These are phyloP conservation scores for Patellifolia procumbens DNA, from an alignment of 179 eudicot species.

Conservation along the genomic window DNA sequence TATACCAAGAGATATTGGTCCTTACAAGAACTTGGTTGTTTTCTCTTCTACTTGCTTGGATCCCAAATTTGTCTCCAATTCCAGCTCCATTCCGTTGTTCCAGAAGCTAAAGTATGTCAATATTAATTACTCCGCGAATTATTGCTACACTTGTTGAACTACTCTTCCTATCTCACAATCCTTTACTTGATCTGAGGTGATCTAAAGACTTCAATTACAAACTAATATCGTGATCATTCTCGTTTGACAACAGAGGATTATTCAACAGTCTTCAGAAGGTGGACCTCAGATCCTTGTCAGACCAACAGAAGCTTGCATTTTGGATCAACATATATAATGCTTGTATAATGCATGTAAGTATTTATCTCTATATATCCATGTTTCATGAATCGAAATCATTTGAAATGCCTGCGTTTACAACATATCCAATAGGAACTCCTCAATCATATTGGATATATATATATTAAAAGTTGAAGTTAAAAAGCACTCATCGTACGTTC, in stretches of 20 bases:
- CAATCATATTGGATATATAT: too few species aligned
- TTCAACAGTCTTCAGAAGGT: conserved; percentile 71
- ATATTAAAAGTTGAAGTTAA: background rate
- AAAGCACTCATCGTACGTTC: too few species aligned
- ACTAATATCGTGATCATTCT: background rate
- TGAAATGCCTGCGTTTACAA: background rate
- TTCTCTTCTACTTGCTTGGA: conserved; percentile 75
- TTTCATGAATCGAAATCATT: too few species aligned
- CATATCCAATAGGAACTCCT: background rate
- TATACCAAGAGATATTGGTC: conserved; percentile 81
- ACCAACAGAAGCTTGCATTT: conserved; percentile 84
- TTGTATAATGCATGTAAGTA: conserved; percentile 85
- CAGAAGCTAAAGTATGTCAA: conserved; percentile 70
- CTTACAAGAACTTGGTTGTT: conserved; percentile 82
- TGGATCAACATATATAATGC: conserved; percentile 99
- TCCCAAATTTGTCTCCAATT: conserved; percentile 64
- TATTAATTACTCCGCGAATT: background rate
- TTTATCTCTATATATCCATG: background rate
- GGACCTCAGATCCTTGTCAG: conserved; percentile 63
- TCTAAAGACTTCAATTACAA: background rate
- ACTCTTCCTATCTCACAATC: too few species aligned
- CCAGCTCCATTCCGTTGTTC: conserved; percentile 64
- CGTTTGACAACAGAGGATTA: conserved; percentile 43
- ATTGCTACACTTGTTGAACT: background rate
- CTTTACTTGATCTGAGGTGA: too few species aligned